Percentiles rank a stretch among this genome's conserved stretches.
Evolutionary conservation across 768 basidiomycete species (phyloP).

Genomic region (Tulasnella sp.): DNA sequence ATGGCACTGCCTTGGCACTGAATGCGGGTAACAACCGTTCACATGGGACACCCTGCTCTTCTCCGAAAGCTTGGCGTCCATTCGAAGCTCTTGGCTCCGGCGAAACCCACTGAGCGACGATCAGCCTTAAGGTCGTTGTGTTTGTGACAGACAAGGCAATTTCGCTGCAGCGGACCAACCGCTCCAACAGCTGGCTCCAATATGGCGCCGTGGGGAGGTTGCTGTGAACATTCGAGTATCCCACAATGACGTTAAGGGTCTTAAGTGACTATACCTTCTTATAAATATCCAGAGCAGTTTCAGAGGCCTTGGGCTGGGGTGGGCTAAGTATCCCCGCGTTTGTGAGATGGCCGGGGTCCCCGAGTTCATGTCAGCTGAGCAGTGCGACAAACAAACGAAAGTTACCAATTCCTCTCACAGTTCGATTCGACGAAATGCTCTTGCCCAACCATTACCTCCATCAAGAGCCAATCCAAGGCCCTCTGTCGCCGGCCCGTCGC

Average conservation of each 20-base stretch:
- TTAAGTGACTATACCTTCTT: not conserved
- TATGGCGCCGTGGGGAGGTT: not conserved
- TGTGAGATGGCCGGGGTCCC: too few species aligned
- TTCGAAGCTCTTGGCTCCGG: not conserved
- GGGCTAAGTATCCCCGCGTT: not conserved
- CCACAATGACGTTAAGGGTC: not conserved
- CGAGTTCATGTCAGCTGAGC: too few species aligned
- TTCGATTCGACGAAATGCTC: not conserved
- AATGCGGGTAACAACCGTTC: not conserved
- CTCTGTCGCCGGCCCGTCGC: not conserved
- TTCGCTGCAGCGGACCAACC: not conserved
- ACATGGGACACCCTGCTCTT: not conserved
- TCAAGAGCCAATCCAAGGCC: not conserved
- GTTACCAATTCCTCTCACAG: not conserved
- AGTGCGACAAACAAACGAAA: not conserved
- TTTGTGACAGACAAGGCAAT: not conserved
- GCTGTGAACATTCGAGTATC: not conserved
- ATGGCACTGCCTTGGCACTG: not conserved
- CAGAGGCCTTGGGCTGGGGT: not conserved
- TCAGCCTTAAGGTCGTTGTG: not conserved
- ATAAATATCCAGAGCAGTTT: not conserved
- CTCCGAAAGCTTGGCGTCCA: not conserved
- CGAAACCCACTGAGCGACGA: not conserved
- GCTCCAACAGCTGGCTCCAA: too few species aligned
- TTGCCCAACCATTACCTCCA: not conserved